Conservation (phyloP, 2,329 filamentous ascomycete genomes). For the Paecilomyces formosus region DNA sequence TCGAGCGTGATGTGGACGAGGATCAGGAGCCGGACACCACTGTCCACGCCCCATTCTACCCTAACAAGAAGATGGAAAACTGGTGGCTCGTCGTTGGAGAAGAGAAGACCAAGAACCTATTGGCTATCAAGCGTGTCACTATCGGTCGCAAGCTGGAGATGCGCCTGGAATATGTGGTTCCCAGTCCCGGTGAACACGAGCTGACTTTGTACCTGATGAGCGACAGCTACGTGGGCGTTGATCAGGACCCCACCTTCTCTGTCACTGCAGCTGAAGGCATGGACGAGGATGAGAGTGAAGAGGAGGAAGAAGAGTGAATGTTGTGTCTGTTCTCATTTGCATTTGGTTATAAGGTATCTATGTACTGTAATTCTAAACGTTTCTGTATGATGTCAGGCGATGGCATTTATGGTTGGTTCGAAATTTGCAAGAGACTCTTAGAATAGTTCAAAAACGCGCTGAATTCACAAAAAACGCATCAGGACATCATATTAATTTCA, state of each 20-base stretch:
- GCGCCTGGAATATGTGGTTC: conserved; percentile 81
- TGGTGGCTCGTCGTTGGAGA: conserved; percentile 98
- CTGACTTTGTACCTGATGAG: conserved; percentile 93
- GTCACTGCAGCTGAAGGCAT: conserved; percentile 83
- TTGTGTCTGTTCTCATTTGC: conserved; percentile 3
- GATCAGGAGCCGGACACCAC: conserved; percentile 69
- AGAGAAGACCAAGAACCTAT: conserved; percentile 75
- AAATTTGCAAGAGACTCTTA: not conserved
- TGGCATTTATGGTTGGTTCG: not conserved
- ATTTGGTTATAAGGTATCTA: not conserved
- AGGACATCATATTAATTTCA: too few species aligned
- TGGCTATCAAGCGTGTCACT: conserved; percentile 92
- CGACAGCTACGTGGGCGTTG: conserved; percentile 92
- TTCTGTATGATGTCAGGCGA: not conserved
- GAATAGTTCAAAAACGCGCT: not conserved
- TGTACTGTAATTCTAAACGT: conserved; percentile 1
- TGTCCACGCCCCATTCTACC: conserved; percentile 94
- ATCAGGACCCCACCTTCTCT: conserved; percentile 86
- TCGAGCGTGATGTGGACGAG: conserved; percentile 69
- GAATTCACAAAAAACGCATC: not conserved
- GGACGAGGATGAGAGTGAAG: conserved; percentile 88
- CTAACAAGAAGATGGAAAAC: conserved; percentile 85
- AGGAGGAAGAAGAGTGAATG: conserved; percentile 58
- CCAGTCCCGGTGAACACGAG: conserved; percentile 75
- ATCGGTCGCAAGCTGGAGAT: conserved; percentile 71